Conservation (phyloP, 495 filamentous ascomycete species). For the Oleoguttula mirabilis region DNA sequence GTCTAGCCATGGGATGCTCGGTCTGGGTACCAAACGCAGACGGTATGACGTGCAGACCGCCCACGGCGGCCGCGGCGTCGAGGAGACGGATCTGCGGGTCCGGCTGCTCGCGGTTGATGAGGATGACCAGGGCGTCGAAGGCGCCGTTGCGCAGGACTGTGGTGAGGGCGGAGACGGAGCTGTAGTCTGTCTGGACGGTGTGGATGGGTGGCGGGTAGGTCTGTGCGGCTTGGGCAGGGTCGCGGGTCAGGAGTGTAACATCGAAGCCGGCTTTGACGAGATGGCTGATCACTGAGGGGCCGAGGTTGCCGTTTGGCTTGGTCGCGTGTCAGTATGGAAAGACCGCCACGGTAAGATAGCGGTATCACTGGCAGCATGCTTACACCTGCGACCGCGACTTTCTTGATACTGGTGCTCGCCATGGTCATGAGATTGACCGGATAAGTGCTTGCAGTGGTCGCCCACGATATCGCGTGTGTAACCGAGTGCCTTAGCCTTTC, state of each 20-base stretch:
- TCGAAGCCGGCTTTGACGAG: conserved; percentile 44
- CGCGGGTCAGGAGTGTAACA: conserved; percentile 46
- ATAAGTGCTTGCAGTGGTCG: too few relatives aligned
- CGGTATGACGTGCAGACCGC: conserved; percentile 51
- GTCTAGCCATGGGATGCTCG: conserved; percentile 28
- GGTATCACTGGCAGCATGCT: too few relatives aligned
- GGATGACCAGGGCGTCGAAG: conserved; percentile 49
- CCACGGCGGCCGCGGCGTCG: conserved; percentile 47
- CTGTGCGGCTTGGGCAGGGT: conserved; percentile 29
- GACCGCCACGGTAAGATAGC: too few relatives aligned
- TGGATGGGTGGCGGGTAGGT: conserved; percentile 27
- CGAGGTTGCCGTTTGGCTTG: conserved; percentile 46
- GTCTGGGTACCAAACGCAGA: conserved; percentile 50
- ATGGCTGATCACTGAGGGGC: conserved; percentile 41
- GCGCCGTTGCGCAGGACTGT: conserved; percentile 29
- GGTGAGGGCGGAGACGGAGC: conserved; percentile 20
- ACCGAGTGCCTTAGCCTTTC: too few relatives aligned
- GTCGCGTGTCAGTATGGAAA: too few relatives aligned
- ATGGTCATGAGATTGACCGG: too few relatives aligned
- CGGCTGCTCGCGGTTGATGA: conserved; percentile 31
- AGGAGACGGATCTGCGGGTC: conserved; percentile 38
- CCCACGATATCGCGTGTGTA: too few relatives aligned
- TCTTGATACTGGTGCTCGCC: too few relatives aligned
- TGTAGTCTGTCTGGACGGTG: not conserved
- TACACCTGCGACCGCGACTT: too few relatives aligned